A percentile compares a stretch with the other conserved stretches of the same genome.
These are phyloP conservation scores for Danielia oregonensis DNA, from an alignment of 805 yeast genomes.

Conservation along the genomic window DNA sequence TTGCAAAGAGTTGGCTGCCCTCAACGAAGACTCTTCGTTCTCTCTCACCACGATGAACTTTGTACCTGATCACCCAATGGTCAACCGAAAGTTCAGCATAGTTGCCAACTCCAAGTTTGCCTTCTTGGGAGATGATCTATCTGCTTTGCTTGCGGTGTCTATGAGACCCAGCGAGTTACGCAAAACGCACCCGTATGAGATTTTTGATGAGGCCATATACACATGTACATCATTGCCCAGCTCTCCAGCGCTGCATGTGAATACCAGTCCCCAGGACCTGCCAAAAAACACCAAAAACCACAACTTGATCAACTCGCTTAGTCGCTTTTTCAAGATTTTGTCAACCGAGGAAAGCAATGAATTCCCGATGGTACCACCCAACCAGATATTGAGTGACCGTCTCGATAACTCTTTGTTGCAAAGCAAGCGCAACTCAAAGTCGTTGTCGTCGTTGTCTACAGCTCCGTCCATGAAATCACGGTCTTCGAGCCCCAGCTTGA, in stretches of 20 bases:
- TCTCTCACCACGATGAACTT: slow-evolving; percentile 18
- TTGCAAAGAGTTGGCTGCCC: slow-evolving; percentile 1
- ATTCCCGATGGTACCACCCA: slow-evolving; percentile 9
- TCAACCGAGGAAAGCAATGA: slow-evolving; percentile 27
- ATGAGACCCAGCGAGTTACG: slow-evolving; percentile 33
- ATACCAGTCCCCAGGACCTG: slow-evolving; percentile 1
- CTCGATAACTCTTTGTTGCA: slow-evolving; percentile 3
- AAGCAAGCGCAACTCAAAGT: slow-evolving; percentile 26
- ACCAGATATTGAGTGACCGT: slow-evolving; percentile 3
- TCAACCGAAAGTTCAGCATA: slow-evolving; percentile 49
- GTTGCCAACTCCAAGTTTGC: slow-evolving; percentile 28
- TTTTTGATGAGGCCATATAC: slow-evolving; percentile 64
- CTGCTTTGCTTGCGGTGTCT: slow-evolving; percentile 14
- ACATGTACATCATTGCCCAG: slow-evolving; percentile 24
- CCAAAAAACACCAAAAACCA: slow-evolving; percentile 30
- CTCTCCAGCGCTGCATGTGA: slow-evolving; percentile 7
- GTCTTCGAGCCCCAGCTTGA: slow-evolving; percentile 37
- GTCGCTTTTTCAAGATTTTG: slow-evolving; percentile 30
- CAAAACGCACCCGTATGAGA: slow-evolving; percentile 58
- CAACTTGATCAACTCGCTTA: slow-evolving; percentile 33
- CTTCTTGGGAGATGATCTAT: slow-evolving; percentile 8
- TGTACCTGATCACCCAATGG: slow-evolving; percentile 37
- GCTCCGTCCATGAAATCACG: slow-evolving; percentile 27
- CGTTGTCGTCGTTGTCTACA: slow-evolving; percentile 35
- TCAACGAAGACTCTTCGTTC: too few relatives aligned